Base-by-base conservation (phyloP, 2,329 filamentous ascomycete genomes). In the Penicillium sumatraense region DNA sequence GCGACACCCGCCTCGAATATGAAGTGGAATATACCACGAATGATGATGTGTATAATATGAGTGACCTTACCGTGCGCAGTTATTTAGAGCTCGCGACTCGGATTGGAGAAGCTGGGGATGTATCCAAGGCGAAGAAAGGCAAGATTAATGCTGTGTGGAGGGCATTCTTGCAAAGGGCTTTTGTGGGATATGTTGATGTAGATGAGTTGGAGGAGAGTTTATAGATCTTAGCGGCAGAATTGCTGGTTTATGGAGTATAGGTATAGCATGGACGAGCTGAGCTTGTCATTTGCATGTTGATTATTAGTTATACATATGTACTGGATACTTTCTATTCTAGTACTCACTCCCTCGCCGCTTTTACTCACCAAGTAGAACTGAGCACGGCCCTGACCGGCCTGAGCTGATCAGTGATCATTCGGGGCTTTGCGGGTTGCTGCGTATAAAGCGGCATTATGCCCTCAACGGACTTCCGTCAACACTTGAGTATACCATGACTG, bases 11-110 rank as follows among this genome's bases (percentile, higher is more conserved):
- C 29, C 91, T 97, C 72, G 70, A 80, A 14, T 98, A 86, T 68
- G 83, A 96, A 69, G 80, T 96, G 46, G 91, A 96, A 72, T 99
- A 99, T 71, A 98, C 93, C 0, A 88, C 85, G 52, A 83, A 87
- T 20, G 92, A 98, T 70, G 76, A 85, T 54, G 73, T 88, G 1
- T 97, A 93, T 71, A 83, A 85, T 57, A 75, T 97, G 64, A 80
- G 84, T 40, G 93, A 98, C 73, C 77, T 99, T 72, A 98, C 93
- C 0, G 89, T 97, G 49, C 82, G 85, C 59, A 96, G 86, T 70
- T 89, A 89, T 70, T 78, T 98, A 41, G 83, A 89, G 57, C 81
- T 98, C 45, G 95, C 95, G 10, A 85, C 88, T 59, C 82, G 88
- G 51, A 96, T 98, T 67, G 90, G 89, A 2, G 78, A 84, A 49